Percentiles rank a stretch among this genome's conserved stretches.
Conservation (phyloP, 2,329 filamentous ascomycete species). For the Aspergillus ustus region DNA sequence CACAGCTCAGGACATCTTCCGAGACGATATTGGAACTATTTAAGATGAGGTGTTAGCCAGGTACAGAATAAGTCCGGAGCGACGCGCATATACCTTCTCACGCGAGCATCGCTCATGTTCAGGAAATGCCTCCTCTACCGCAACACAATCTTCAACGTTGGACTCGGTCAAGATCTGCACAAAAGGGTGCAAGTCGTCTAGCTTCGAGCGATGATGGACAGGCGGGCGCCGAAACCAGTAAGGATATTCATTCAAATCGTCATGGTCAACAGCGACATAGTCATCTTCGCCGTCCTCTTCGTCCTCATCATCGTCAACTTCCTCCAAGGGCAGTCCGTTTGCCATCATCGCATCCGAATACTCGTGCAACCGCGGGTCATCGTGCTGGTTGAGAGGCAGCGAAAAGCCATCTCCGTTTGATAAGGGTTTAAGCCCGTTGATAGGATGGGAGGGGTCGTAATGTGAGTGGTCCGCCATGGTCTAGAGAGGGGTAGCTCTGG, state of each 20-base stretch:
- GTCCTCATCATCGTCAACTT: slow-evolving; percentile 34
- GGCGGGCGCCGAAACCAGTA: slow-evolving; percentile 49
- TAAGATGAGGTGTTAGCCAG: slow-evolving; percentile 7
- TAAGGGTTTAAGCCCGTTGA: slow-evolving; percentile 36
- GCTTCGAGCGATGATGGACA: slow-evolving; percentile 40
- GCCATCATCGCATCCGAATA: slow-evolving; percentile 33
- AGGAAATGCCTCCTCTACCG: slow-evolving; percentile 65
- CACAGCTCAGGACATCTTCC: slow-evolving; percentile 75
- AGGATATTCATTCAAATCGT: slow-evolving; percentile 45
- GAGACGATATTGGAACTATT: slow-evolving; percentile 76
- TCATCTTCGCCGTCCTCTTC: slow-evolving; percentile 46
- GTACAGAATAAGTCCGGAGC: neutral
- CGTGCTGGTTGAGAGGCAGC: slow-evolving; percentile 32
- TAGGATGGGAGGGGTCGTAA: slow-evolving; percentile 35
- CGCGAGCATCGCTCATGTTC: slow-evolving; percentile 60
- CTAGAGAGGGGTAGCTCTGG: neutral
- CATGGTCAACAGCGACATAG: slow-evolving; percentile 48
- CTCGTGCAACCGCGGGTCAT: slow-evolving; percentile 35
- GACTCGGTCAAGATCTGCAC: slow-evolving; percentile 70
- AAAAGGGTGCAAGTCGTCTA: slow-evolving; percentile 71
- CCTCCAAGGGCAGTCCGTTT: slow-evolving; percentile 37
- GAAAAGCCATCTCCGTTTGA: slow-evolving; percentile 37
- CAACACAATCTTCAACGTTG: slow-evolving; percentile 58
- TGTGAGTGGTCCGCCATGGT: slow-evolving; percentile 37
- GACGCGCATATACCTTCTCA: slow-evolving; percentile 59